Percentiles rank a stretch among this genome's conserved stretches.
Evolutionary conservation across 148 eudicot species (phyloP).

Genomic region (Dianthus caryophyllus): DNA sequence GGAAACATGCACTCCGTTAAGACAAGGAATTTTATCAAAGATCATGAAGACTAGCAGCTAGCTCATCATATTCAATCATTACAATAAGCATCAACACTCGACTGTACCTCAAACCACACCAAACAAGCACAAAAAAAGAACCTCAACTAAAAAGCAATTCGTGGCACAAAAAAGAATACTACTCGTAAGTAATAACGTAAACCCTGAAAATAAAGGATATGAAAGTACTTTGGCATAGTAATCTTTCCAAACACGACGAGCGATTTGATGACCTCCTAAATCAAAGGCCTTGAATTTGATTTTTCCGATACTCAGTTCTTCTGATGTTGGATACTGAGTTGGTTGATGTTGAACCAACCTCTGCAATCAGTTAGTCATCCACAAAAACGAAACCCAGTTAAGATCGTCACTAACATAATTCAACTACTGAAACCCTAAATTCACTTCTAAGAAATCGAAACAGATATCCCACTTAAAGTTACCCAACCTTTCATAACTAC

Average conservation of each 20-base stretch:
- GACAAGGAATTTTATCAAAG: constrained; percentile 19
- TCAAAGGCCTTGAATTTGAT: constrained; percentile 78
- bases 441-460: too few relatives aligned
- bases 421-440: constrained; percentile 8
- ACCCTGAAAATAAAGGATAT: not conserved
- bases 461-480: too few relatives aligned
- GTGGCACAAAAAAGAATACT: not conserved
- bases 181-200: not conserved
- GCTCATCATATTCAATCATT: not conserved
- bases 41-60: not conserved
- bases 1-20: not conserved
- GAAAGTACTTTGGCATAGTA: constrained; percentile 60
- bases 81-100: not conserved
- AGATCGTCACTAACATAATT: not conserved
- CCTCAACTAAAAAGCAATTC: not conserved
- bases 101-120: not conserved
- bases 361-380: constrained; percentile 28
- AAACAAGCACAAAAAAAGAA: not conserved
- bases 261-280: constrained; percentile 80
- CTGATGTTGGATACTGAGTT: constrained; percentile 68
- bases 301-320: constrained; percentile 70
- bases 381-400: constrained; percentile 8
- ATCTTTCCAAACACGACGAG: constrained; percentile 75
- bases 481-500: too few relatives aligned
- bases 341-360: constrained; percentile 76